phyloP scores from a whole-genome alignment of 1,139 yeast genomes.

The Pichia sp. region DNA sequence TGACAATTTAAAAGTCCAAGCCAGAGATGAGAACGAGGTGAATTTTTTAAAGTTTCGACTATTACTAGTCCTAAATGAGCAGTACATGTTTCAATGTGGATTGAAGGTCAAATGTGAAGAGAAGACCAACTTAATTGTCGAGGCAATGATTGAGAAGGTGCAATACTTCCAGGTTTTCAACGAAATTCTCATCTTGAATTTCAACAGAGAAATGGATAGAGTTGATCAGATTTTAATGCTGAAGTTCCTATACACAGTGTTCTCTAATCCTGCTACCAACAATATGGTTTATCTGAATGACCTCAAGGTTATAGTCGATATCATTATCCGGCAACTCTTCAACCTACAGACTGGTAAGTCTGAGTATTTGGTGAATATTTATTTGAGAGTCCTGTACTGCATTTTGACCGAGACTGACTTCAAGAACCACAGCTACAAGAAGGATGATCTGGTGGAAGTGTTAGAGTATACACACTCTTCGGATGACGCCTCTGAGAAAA shows the following conservation, averaged over 20 bases:
- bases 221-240: conserved; percentile 73
- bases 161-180: conserved; percentile 44
- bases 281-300: conserved; percentile 76
- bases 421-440: conserved; percentile 52
- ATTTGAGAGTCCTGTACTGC: conserved; percentile 71
- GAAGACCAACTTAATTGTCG: conserved; percentile 32
- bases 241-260: conserved; percentile 69
- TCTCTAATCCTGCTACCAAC: conserved; percentile 61
- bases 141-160: conserved; percentile 22
- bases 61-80: conserved; percentile 76
- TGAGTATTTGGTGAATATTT: conserved; percentile 67
- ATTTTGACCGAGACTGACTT: conserved; percentile 65
- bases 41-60: conserved; percentile 71
- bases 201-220: conserved; percentile 73
- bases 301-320: conserved; percentile 78
- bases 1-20: conserved; percentile 43
- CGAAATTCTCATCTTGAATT: conserved; percentile 53
- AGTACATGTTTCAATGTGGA: conserved; percentile 58
- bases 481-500: conserved; percentile 35
- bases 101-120: conserved; percentile 4
- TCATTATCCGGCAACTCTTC: conserved; percentile 71
- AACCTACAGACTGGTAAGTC: conserved; percentile 54
- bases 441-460: conserved; percentile 47
- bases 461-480: conserved; percentile 42
- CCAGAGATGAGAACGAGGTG: conserved; percentile 57